Evolutionary conservation across 2,329 filamentous ascomycete genomes (phyloP).

Genomic region (Arthrobotrys megalospora): DNA sequence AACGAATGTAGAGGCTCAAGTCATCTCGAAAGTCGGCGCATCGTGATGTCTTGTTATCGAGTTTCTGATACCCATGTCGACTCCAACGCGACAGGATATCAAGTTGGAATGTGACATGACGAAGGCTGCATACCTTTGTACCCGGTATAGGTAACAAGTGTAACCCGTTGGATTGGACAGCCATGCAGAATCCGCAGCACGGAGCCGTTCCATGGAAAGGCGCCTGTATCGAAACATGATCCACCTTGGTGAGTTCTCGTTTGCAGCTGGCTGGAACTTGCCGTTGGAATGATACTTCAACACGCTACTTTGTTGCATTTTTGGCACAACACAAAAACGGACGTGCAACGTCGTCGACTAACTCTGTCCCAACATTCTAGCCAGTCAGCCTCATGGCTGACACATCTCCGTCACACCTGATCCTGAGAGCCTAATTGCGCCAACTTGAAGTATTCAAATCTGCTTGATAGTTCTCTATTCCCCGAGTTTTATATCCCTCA

Average conservation of each 20-base stretch:
- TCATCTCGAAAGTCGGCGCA: too few relatives aligned
- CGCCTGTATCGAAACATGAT: conserved; percentile 8
- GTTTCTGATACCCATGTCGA: background rate
- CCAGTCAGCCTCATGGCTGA: background rate
- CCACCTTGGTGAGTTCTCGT: background rate
- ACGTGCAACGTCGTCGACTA: background rate
- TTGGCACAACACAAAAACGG: conserved; percentile 12
- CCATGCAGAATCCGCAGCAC: conserved; percentile 11
- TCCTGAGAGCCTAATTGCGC: conserved; percentile 20
- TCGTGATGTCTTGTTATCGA: background rate
- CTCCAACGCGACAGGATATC: background rate
- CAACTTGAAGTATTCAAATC: background rate
- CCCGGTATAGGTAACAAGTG: background rate
- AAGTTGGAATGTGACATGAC: conserved; percentile 9
- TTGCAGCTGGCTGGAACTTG: conserved; percentile 20
- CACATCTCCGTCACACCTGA: background rate
- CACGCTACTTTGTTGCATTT: conserved; percentile 22
- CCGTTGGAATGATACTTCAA: background rate
- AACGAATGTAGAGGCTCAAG: too few relatives aligned
- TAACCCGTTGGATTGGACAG: conserved; percentile 9
- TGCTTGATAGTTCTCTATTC: conserved; percentile 10
- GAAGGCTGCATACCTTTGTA: background rate
- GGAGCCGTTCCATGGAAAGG: background rate
- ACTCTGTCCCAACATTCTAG: too few relatives aligned
- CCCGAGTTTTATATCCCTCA: conserved; percentile 18